Evolutionary conservation across 2,329 filamentous ascomycete genomes (phyloP).

Genomic region (Huntiella omanensis): DNA sequence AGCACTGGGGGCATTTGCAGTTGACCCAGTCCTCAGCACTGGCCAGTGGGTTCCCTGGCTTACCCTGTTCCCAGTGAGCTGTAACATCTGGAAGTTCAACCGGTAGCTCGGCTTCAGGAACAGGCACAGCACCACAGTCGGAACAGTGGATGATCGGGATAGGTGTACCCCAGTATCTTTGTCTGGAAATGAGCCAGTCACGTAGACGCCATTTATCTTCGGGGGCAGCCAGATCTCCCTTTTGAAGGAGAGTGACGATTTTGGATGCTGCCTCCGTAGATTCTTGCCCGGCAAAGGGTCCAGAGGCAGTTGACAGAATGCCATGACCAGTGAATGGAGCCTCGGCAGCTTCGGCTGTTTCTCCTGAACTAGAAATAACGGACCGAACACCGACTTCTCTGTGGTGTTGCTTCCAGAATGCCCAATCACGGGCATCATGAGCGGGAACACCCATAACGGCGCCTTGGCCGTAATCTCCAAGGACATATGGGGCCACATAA

Average conservation of each 20-base stretch:
- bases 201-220: conserved; percentile 61
- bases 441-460: conserved; percentile 86
- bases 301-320: conserved; percentile 45
- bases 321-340: conserved; percentile 47
- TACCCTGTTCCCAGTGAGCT: conserved; percentile 47
- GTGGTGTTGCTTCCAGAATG: conserved; percentile 60
- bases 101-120: conserved; percentile 57
- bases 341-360: conserved; percentile 17
- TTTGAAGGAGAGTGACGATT: conserved; percentile 38
- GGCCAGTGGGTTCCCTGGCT: conserved; percentile 60
- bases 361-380: conserved; percentile 28
- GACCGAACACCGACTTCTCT: conserved; percentile 38
- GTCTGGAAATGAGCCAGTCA: conserved; percentile 84
- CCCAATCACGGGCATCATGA: conserved; percentile 60
- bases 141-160: conserved; percentile 75
- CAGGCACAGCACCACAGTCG: conserved; percentile 59
- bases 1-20: conserved; percentile 56
- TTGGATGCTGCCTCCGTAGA: conserved; percentile 43
- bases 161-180: conserved; percentile 79
- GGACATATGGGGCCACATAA: conserved; percentile 68
- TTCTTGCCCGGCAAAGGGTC: conserved; percentile 41
- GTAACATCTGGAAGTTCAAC: conserved; percentile 54
- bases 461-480: conserved; percentile 70
- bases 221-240: conserved; percentile 37
- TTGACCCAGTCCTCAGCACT: conserved; percentile 55